A percentile compares a stretch with the other conserved stretches of the same genome.
Evolutionary conservation across 805 yeast genomes (phyloP).

Genomic region (Saccharomycopsis guyanensis): DNA sequence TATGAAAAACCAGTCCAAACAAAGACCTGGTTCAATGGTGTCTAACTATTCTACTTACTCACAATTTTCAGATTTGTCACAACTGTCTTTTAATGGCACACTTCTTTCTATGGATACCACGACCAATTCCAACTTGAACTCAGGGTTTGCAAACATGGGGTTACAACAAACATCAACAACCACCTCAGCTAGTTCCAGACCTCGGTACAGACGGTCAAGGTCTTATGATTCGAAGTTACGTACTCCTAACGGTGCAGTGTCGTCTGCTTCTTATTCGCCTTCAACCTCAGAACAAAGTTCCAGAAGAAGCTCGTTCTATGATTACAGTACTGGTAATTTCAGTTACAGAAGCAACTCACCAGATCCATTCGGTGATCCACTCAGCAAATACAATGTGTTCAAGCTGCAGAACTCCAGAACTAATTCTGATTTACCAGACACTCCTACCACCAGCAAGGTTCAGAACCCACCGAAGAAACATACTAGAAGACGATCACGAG

Average conservation of each 20-base stretch:
- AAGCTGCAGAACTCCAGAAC: conserved; percentile 6
- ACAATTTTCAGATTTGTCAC: conserved; percentile 17
- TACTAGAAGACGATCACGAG: conserved; percentile 4
- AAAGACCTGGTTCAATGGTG: conserved; percentile 17
- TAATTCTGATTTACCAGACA: conserved; percentile 1
- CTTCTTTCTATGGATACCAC: conserved; percentile 20
- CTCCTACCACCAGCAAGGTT: not conserved
- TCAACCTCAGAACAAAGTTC: conserved; percentile 21
- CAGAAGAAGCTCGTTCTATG: conserved; percentile 21
- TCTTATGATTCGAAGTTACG: conserved; percentile 9
- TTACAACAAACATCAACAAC: not conserved
- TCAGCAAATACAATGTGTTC: conserved; percentile 3
- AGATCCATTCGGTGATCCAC: conserved; percentile 9
- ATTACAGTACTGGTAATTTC: conserved; percentile 17
- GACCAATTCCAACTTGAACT: conserved; percentile 2
- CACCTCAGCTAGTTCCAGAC: not conserved
- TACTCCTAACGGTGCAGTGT: conserved; percentile 1
- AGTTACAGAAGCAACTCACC: conserved; percentile 15
- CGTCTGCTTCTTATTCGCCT: conserved; percentile 19
- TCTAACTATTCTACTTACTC: conserved; percentile 18
- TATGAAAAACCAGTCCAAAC: not conserved
- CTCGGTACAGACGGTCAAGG: conserved; percentile 8
- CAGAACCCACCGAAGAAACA: not conserved
- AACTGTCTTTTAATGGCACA: conserved; percentile 19
- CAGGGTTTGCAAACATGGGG: not conserved